These are phyloP conservation scores for Ustilago cynodontis DNA, from an alignment of 1,284 basidiomycete genomes.

Conservation along the genomic window DNA sequence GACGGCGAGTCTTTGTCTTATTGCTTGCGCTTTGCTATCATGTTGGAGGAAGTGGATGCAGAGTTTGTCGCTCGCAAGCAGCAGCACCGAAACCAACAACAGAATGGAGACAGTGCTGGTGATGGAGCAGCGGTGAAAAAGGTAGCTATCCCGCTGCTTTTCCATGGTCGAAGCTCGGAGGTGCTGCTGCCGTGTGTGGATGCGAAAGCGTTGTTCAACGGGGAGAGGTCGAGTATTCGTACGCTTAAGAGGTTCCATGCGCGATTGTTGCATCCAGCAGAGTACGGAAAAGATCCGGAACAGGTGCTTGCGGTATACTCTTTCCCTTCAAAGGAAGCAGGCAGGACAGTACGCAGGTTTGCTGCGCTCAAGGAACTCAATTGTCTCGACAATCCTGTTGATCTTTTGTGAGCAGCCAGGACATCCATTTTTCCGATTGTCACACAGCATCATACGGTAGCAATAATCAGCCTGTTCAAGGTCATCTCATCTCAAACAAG, in stretches of 20 bases:
- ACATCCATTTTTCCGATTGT: neutral
- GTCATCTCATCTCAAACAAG: neutral
- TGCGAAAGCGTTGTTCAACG: slow-evolving; percentile 31
- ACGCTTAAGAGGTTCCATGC: slow-evolving; percentile 29
- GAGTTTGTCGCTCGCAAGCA: slow-evolving; percentile 31
- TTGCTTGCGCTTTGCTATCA: slow-evolving; percentile 43
- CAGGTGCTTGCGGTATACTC: slow-evolving; percentile 37
- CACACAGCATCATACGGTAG: neutral
- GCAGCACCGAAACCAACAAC: neutral
- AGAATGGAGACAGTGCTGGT: neutral
- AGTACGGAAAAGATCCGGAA: slow-evolving; percentile 27
- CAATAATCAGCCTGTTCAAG: neutral
- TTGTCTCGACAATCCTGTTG: slow-evolving; percentile 13
- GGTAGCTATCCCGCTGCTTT: slow-evolving; percentile 30
- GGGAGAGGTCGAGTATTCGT: slow-evolving; percentile 20
- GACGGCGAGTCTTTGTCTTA: slow-evolving; percentile 40
- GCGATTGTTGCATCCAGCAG: slow-evolving; percentile 25
- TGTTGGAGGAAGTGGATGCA: slow-evolving; percentile 46
- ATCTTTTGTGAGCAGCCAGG: slow-evolving; percentile 22
- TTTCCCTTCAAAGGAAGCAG: slow-evolving; percentile 28
- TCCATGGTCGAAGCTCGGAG: slow-evolving; percentile 32
- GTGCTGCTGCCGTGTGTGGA: slow-evolving; percentile 39
- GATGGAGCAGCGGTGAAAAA: slow-evolving; percentile 12
- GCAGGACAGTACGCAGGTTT: slow-evolving; percentile 33
- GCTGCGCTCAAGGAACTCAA: slow-evolving; percentile 39